Conservation (phyloP, 495 filamentous ascomycete genomes). For the Rusavskia elegans region DNA sequence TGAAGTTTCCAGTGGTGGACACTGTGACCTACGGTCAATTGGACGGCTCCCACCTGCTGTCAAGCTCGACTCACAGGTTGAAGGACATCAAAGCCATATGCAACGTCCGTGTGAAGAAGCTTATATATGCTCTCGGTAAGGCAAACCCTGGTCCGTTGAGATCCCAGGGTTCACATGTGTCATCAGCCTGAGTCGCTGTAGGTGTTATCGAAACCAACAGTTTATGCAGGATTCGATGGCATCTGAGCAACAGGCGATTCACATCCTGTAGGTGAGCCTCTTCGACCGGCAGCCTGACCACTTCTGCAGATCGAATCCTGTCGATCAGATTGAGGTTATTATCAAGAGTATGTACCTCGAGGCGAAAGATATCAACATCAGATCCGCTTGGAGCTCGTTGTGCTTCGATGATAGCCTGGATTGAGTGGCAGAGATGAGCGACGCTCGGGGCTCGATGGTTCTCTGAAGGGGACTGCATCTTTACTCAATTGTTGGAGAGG, state of each 20-base stretch:
- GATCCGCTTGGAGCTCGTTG: neutral
- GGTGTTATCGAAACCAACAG: neutral
- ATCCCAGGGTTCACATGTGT: neutral
- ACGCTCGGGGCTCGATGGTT: neutral
- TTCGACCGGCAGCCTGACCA: neutral
- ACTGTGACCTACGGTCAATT: neutral
- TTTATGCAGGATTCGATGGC: slow-evolving; percentile 3
- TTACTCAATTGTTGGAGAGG: neutral
- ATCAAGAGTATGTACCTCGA: neutral
- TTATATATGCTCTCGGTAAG: slow-evolving; percentile 2
- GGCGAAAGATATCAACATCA: neutral
- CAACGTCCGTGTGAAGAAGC: slow-evolving; percentile 4
- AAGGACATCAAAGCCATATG: slow-evolving; percentile 7
- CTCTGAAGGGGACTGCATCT: neutral
- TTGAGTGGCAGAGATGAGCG: neutral
- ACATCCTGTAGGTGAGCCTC: neutral
- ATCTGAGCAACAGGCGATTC: slow-evolving; percentile 2
- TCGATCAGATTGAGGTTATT: neutral
- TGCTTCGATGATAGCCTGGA: neutral
- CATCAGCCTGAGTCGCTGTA: neutral
- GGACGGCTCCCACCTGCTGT: no score
- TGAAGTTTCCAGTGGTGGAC: slow-evolving; percentile 10
- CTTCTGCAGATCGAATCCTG: neutral
- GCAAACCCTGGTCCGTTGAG: neutral
- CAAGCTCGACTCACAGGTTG: slow-evolving; percentile 2